Percentiles rank a stretch among this genome's conserved stretches.
These are phyloP conservation scores for Tubosaeta sp. DNA, from an alignment of 768 basidiomycete genomes.

Conservation along the genomic window DNA sequence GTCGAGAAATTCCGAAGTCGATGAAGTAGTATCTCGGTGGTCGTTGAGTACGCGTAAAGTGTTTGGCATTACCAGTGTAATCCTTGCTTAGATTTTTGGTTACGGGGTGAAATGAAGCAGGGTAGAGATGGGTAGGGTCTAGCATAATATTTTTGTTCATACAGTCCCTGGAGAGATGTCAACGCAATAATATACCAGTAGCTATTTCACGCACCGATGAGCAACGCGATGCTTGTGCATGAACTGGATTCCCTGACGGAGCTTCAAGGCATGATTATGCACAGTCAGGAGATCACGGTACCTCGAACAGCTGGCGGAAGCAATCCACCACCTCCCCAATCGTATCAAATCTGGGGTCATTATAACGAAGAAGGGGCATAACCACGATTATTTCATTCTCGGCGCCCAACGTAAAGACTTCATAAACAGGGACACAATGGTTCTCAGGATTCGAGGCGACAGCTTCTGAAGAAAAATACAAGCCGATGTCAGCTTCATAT, in stretches of 20 bases:
- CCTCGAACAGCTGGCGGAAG: not conserved
- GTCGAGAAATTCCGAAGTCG: conserved; percentile 35
- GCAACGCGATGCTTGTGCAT: too few species aligned
- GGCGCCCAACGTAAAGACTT: conserved; percentile 5
- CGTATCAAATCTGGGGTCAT: not conserved
- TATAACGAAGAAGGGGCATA: conserved; percentile 28
- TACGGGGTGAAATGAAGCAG: conserved; percentile 25
- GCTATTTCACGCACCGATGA: too few species aligned
- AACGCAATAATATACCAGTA: conserved; percentile 3
- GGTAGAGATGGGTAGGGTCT: conserved; percentile 25
- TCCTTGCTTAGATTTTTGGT: conserved; percentile 8
- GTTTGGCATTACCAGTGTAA: conserved; percentile 14
- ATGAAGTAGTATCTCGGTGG: conserved; percentile 34
- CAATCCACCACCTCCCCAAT: not conserved
- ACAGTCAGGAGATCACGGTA: not conserved
- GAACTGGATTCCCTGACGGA: not conserved
- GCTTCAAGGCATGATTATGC: not conserved
- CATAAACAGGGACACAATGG: conserved; percentile 26
- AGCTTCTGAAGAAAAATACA: conserved; percentile 14
- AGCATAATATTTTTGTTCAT: conserved; percentile 31
- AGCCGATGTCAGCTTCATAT: conserved; percentile 21
- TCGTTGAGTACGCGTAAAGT: conserved; percentile 27
- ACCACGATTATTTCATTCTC: conserved; percentile 21
- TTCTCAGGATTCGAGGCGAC: conserved; percentile 12
- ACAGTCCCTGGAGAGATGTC: conserved; percentile 23